Evolutionary conservation across 192 early-diverging fungal genomes (phyloP).

Genomic region (Podila verticillata): DNA sequence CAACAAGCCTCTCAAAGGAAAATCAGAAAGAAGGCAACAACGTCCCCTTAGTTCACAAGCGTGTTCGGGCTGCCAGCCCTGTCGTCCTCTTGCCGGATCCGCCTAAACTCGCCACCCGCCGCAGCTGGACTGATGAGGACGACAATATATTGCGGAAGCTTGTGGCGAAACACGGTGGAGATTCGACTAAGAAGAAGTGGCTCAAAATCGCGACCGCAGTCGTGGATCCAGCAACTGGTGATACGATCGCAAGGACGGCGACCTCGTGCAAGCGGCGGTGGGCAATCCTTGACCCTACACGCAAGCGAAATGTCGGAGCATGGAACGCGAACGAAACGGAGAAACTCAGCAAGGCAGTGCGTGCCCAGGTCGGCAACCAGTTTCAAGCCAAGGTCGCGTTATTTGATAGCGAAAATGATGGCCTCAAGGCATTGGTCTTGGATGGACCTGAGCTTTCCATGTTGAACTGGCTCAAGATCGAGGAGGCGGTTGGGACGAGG

Average conservation of each 20-base stretch:
- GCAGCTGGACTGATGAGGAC: conserved; percentile 1
- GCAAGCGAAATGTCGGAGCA: not conserved
- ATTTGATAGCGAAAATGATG: not conserved
- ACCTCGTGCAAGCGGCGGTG: conserved; percentile 3
- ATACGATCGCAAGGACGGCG: not conserved
- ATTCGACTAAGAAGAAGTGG: not conserved
- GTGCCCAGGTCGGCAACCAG: not conserved
- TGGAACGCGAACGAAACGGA: not conserved
- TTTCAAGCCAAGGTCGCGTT: not conserved
- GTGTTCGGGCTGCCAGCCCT: too few relatives aligned
- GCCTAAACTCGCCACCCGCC: not conserved
- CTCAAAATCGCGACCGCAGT: not conserved
- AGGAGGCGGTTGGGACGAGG: conserved; percentile 3
- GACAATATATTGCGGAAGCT: not conserved
- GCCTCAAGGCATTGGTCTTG: not conserved
- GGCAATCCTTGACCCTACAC: not conserved
- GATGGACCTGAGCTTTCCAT: not conserved
- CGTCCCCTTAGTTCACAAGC: too few relatives aligned
- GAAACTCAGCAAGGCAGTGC: not conserved
- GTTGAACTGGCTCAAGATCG: conserved; percentile 3
- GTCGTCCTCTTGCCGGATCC: too few relatives aligned
- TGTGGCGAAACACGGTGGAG: not conserved
- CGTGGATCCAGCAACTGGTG: too few relatives aligned
- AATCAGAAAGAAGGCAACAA: not conserved
- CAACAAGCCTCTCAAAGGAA: not conserved